A percentile compares a stretch with the other conserved stretches of the same genome.
Evolutionary conservation across 768 basidiomycete species (phyloP).

Genomic region (Agrocybe praecox): DNA sequence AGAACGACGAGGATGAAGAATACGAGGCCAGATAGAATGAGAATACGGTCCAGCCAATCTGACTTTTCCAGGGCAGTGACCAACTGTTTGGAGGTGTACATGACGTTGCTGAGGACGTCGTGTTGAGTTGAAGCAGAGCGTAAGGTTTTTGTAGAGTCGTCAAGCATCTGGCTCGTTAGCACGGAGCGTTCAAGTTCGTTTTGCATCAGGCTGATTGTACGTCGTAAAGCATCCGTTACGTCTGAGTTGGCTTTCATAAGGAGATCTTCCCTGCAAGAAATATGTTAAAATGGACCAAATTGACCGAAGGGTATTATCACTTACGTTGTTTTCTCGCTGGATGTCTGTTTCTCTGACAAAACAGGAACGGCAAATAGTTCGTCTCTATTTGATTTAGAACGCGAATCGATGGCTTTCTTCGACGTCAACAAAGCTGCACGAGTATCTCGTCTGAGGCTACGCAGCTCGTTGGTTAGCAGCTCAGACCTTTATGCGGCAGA

Average conservation of each 20-base stretch:
- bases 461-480: neutral
- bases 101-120: constrained; percentile 68
- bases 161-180: constrained; percentile 82
- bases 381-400: constrained; percentile 59
- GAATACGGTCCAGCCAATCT: constrained; percentile 89
- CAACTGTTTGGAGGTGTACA: constrained; percentile 81
- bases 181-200: constrained; percentile 90
- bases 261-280: constrained; percentile 64
- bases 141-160: constrained; percentile 79
- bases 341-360: constrained; percentile 46
- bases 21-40: constrained; percentile 76
- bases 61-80: constrained; percentile 87
- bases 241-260: constrained; percentile 89
- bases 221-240: constrained; percentile 85
- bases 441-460: constrained; percentile 62
- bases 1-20: constrained; percentile 86
- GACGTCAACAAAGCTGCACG: constrained; percentile 73
- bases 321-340: constrained; percentile 65
- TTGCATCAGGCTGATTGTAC: constrained; percentile 88
- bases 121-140: constrained; percentile 75
- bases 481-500: neutral
- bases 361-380: constrained; percentile 62
- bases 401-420: constrained; percentile 71
- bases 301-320: constrained; percentile 24
- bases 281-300: neutral